These are phyloP conservation scores for Calocybe indica DNA, from an alignment of 768 basidiomycete species.

Conservation along the genomic window DNA sequence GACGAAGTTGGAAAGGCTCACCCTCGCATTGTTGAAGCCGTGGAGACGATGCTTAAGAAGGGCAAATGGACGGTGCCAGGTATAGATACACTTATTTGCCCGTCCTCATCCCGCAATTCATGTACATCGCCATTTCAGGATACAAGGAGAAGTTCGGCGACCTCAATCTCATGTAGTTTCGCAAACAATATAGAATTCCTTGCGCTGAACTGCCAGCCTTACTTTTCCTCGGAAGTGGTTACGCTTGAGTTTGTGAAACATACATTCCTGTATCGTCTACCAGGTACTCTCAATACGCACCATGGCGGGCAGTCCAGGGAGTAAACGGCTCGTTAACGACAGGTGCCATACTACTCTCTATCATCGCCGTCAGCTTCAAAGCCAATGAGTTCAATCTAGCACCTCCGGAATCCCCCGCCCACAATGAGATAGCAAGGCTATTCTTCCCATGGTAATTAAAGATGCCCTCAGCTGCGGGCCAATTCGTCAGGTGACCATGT, in stretches of 20 bases:
- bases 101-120: background rate
- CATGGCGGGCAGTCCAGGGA: slow-evolving; percentile 23
- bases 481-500: background rate
- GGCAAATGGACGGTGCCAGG: slow-evolving; percentile 99
- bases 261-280: background rate
- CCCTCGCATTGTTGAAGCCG: slow-evolving; percentile 85
- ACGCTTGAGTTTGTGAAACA: background rate
- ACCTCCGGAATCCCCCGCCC: slow-evolving; percentile 35
- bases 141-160: slow-evolving; percentile 98
- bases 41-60: slow-evolving; percentile 94
- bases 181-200: slow-evolving; percentile 3
- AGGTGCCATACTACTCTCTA: slow-evolving; percentile 28
- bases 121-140: slow-evolving; percentile 30
- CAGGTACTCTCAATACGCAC: slow-evolving; percentile 19
- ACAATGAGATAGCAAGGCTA: slow-evolving; percentile 42
- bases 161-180: slow-evolving; percentile 78
- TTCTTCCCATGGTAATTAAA: slow-evolving; percentile 41
- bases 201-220: background rate
- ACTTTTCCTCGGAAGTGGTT: background rate
- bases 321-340: slow-evolving; percentile 30
- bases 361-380: slow-evolving; percentile 30
- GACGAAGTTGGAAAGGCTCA: slow-evolving; percentile 90
- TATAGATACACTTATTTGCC: slow-evolving; percentile 20
- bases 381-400: slow-evolving; percentile 33
- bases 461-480: slow-evolving; percentile 38